Base-by-base conservation (phyloP, 345 rosid species). In the Aquilaria malaccensis region DNA sequence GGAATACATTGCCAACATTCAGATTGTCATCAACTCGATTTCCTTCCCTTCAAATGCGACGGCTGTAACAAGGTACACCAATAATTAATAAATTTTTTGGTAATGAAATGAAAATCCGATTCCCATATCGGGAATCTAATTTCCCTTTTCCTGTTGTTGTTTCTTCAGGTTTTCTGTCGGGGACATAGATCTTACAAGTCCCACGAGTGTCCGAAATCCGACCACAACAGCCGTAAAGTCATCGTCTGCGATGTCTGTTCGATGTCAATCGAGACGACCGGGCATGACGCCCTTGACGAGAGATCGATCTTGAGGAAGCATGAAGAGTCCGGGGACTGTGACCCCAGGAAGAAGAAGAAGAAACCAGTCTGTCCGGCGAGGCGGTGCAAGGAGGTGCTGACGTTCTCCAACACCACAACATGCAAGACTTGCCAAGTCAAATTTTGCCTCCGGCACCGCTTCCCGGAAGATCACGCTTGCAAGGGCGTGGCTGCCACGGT, bases 1-100 rank as follows among this genome's bases (percentile, higher is more conserved):
- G 98, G 94, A 13, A 67, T 69, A 45, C 94, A 89, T 47, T 89
- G 97, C 75, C 94, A 84, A 67, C 70, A 76, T 59, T 70, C 82
- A 6, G 84, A 81, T 56, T 93, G 98, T 76, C 73, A 77, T 45
- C 93, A 81, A 61, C 85, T 93, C 54, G 97, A 89, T 81, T 93
- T 93, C 52, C 85, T 89, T 9, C 96, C 97, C 32, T 89, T 93
- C 70, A 81, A 50, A 50, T 89, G 97, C 64, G 76, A 84, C 2
- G 79, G 79, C 30, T 87, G 98, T 70, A 79, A 75, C 33, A 76
- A 76, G 85, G 96, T 91, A 76, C 22, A 10, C 10, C 58, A 31
- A 31, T 55, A 10, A 31, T 55, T 31, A 5, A 30, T 15, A 0
- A 22, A 30, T 13, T 3, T 15, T 59, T 13, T 11, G 30, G 33